Evolutionary conservation across 202 grass and related monocot genomes (phyloP), one percentile per base, ranked within the genome.

Genomic region (Schoenoplectus tabernaemontani): DNA sequence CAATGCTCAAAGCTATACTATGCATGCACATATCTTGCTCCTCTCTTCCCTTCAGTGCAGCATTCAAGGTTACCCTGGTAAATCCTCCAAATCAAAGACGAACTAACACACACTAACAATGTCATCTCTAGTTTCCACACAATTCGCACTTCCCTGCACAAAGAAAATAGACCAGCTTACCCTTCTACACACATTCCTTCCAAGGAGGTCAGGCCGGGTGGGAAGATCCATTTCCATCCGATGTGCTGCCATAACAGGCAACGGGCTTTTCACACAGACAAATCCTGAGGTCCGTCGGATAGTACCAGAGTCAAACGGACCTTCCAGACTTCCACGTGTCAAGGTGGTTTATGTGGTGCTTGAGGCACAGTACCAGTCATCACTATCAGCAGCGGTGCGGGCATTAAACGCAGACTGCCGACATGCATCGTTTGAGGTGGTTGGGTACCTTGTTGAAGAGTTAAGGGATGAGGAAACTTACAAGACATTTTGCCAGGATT

Each of bases 291-390:
- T 98, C 33, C 84, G 96, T 1, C 91, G 96, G 43, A 93, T 98
- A 78, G 80, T 98, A 28, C 72, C 87, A 0, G 73, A 81, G 34
- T 15, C 57, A 4, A 48, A 24, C 19, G 44, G 7, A 3, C 48
- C 66, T 54, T 56, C 77, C 0, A 74, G 80, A 4, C 81, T 95
- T 1, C 96, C 91, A 19, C 83, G 91, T 37, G 96, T 98, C 24
- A 98, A 92, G 85, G 78, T 98, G 15, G 91, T 98, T 13, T 98
- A 98, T 87, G 96, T 98, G 1, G 96, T 98, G 16, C 91, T 98
- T 0, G 96, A 98, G 88, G 96, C 96, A 77, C 96, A 98, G 91
- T 98, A 98, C 83, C 96, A 98, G 83, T 94, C 96, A 1, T 90
- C 96, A 1, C 69, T 98, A 3, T 95, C 96, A 0, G 89, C 89